These are phyloP conservation scores for Gossypium raimondii DNA, from an alignment of 345 rosid species.

Conservation along the genomic window DNA sequence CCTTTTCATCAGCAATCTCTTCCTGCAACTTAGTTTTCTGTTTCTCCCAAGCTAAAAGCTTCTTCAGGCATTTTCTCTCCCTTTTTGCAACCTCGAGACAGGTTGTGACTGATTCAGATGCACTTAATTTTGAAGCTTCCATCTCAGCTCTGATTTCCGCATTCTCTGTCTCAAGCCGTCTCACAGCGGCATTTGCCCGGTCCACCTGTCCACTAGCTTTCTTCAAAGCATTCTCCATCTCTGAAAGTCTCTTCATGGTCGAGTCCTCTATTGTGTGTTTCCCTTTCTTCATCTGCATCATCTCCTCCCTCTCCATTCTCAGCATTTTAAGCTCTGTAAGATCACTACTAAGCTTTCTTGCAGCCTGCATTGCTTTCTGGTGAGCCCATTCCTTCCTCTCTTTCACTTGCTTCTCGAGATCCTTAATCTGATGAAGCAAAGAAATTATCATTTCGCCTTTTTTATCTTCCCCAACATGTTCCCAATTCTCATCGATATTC, in stretches of 20 bases:
- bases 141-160: constrained; percentile 92
- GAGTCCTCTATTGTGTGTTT: constrained; percentile 77
- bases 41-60: constrained; percentile 77
- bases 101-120: constrained; percentile 71
- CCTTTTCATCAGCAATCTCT: constrained; percentile 66
- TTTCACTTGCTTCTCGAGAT: constrained; percentile 70
- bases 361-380: constrained; percentile 97
- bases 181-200: constrained; percentile 65
- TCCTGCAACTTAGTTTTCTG: constrained; percentile 74
- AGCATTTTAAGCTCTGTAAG: constrained; percentile 70
- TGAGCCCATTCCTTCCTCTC: constrained; percentile 97
- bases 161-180: constrained; percentile 80
- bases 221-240: constrained; percentile 82
- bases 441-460: constrained; percentile 71
- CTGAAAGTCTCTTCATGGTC: constrained; percentile 70
- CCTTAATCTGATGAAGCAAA: constrained; percentile 63
- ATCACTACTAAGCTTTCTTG: constrained; percentile 74
- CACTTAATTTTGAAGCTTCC: constrained; percentile 88
- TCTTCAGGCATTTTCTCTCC: constrained; percentile 78
- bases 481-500: constrained; percentile 73
- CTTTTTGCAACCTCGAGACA: constrained; percentile 75
- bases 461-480: constrained; percentile 47
- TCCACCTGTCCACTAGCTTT: constrained; percentile 80
- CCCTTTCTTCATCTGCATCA: constrained; percentile 69
- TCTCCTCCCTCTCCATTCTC: constrained; percentile 85